Percentiles rank a stretch among this genome's conserved stretches.
phyloP scores from a whole-genome alignment of 108 stramenopile species.

The Cylindrotheca fusiformis region DNA sequence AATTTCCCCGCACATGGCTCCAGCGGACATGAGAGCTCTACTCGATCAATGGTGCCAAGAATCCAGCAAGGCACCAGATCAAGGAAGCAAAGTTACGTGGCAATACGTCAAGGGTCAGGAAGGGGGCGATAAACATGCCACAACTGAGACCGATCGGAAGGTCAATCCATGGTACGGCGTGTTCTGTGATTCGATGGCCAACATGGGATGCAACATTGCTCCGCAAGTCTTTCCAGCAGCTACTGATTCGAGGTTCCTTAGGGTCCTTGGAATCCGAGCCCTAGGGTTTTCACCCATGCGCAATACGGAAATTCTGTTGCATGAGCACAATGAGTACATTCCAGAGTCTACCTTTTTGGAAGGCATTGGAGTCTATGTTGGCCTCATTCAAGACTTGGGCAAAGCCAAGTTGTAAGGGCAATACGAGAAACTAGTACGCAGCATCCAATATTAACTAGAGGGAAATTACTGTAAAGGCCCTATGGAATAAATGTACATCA shows the following conservation, averaged over 20 bases:
- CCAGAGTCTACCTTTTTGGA: conserved; percentile 85
- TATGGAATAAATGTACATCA: too few relatives aligned
- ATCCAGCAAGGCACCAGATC: conserved; percentile 41
- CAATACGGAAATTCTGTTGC: conserved; percentile 89
- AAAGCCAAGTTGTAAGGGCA: too few relatives aligned
- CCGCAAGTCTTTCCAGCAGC: conserved; percentile 97
- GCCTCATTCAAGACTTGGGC: conserved; percentile 64
- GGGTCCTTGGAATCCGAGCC: conserved; percentile 86
- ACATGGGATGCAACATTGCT: conserved; percentile 57
- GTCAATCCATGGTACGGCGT: conserved; percentile 92
- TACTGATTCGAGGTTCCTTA: conserved; percentile 92
- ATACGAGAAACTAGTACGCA: too few relatives aligned
- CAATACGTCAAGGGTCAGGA: conserved; percentile 46
- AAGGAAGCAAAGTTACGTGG: conserved; percentile 72
- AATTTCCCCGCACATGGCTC: conserved; percentile 82
- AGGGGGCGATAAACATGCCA: conserved; percentile 36
- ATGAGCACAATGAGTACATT: conserved; percentile 96
- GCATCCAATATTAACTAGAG: too few relatives aligned
- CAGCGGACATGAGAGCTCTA: conserved; percentile 77
- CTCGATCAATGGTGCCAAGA: conserved; percentile 91
- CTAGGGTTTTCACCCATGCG: conserved; percentile 96
- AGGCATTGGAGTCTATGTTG: conserved; percentile 88
- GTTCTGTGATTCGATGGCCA: conserved; percentile 60
- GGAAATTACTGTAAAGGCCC: too few relatives aligned
- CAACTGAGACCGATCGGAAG: conserved; percentile 66